Percentiles rank a stretch among this genome's conserved stretches.
These are phyloP conservation scores for Tephrocybe rancida DNA, from an alignment of 768 basidiomycete genomes.

Conservation along the genomic window DNA sequence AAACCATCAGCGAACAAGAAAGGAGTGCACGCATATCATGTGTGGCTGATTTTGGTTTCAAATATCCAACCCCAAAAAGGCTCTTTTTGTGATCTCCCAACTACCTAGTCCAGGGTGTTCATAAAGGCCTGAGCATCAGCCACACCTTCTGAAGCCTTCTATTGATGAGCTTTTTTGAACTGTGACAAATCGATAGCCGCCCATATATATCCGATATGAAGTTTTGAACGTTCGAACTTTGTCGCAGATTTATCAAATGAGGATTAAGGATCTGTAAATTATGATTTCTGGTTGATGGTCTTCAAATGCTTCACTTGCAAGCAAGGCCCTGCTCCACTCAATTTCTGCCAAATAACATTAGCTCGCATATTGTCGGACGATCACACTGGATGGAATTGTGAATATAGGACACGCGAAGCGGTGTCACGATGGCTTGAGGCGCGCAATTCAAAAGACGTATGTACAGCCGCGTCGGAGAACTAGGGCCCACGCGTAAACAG, in stretches of 20 bases:
- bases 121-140: not conserved
- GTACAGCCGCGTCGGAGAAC: too few species aligned
- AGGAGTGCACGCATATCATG: too few species aligned
- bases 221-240: too few species aligned
- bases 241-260: not conserved
- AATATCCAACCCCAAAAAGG: not conserved
- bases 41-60: not conserved
- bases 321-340: too few species aligned
- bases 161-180: not conserved
- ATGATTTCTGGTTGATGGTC: too few species aligned
- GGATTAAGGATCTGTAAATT: not conserved
- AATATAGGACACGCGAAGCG: too few species aligned
- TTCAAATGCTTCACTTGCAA: too few species aligned
- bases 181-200: not conserved
- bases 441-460: too few species aligned
- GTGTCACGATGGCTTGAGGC: too few species aligned
- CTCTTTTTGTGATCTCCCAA: not conserved
- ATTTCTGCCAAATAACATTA: too few species aligned
- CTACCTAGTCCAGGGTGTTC: not conserved
- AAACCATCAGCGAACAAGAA: not conserved
- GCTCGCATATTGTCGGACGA: too few species aligned
- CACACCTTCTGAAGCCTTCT: not conserved
- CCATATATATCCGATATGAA: not conserved
- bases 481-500: not conserved
- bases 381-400: too few species aligned